phyloP scores from a whole-genome alignment of 768 basidiomycete species.

The Tulasnella sp. region DNA sequence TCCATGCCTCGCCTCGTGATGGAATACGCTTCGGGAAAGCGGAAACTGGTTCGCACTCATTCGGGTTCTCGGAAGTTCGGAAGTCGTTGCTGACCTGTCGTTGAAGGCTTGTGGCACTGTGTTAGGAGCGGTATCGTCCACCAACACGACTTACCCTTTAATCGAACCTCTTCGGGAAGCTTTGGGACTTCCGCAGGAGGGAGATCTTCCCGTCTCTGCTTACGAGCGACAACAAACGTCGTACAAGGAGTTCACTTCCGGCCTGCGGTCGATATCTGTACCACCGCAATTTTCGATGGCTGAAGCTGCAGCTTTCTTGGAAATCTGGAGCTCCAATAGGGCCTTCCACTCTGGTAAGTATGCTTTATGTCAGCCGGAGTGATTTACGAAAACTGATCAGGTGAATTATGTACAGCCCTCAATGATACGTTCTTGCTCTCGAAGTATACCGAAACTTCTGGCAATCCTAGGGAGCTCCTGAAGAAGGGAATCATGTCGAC shows the following conservation, averaged over 20 bases:
- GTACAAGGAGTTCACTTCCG: slow-evolving; percentile 42
- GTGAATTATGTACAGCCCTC: slow-evolving; percentile 21
- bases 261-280: slow-evolving; percentile 38
- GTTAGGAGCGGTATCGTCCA: slow-evolving; percentile 54
- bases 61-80: not conserved
- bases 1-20: slow-evolving; percentile 66
- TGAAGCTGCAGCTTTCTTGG: slow-evolving; percentile 67
- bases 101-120: slow-evolving; percentile 56
- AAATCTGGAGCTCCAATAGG: slow-evolving; percentile 58
- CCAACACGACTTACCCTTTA: slow-evolving; percentile 45
- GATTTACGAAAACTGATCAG: not conserved
- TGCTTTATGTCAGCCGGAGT: not conserved
- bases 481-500: slow-evolving; percentile 40
- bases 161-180: slow-evolving; percentile 55
- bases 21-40: slow-evolving; percentile 64
- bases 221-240: slow-evolving; percentile 44
- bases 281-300: slow-evolving; percentile 47
- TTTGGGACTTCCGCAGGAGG: slow-evolving; percentile 35
- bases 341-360: slow-evolving; percentile 41
- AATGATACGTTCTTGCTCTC: slow-evolving; percentile 66
- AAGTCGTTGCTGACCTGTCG: not conserved
- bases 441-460: slow-evolving; percentile 65
- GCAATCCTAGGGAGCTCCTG: slow-evolving; percentile 72
- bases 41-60: slow-evolving; percentile 46
- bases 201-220: slow-evolving; percentile 32